A percentile compares a stretch with the other conserved stretches of the same genome.
Evolutionary conservation across 108 stramenopile species (phyloP).

Genomic region (Stephanodiscus minutulus): DNA sequence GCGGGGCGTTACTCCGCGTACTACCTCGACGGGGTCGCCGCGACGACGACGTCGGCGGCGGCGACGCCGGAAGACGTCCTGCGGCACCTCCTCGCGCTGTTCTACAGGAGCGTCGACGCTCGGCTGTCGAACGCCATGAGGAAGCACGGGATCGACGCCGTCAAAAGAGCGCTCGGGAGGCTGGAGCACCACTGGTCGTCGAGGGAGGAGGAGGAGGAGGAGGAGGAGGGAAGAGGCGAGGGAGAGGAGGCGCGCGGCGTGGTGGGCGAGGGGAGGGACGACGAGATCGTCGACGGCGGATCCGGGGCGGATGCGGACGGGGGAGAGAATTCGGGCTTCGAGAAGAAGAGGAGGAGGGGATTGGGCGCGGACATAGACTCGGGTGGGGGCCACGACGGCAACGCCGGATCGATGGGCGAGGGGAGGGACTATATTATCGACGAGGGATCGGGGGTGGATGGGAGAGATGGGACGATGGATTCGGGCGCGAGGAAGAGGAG

Average conservation of each 20-base stretch:
- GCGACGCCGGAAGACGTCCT: background rate
- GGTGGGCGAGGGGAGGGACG: too few relatives aligned
- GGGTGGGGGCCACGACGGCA: too few relatives aligned
- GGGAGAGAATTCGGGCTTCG: too few relatives aligned
- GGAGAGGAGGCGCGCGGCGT: too few relatives aligned
- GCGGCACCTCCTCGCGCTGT: conserved; percentile 10
- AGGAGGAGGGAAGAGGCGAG: background rate
- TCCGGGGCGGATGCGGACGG: too few relatives aligned
- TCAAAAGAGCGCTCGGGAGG: background rate
- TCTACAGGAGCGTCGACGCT: conserved; percentile 14
- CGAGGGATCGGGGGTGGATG: too few relatives aligned
- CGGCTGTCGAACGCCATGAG: conserved; percentile 5
- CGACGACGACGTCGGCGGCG: background rate
- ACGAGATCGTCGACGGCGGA: too few relatives aligned
- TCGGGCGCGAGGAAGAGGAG: too few relatives aligned
- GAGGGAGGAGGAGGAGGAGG: conserved; percentile 1
- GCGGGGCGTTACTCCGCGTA: background rate
- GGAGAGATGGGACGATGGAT: too few relatives aligned
- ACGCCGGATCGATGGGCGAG: background rate
- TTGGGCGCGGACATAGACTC: too few relatives aligned
- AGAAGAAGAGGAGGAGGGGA: too few relatives aligned
- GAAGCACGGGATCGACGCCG: conserved; percentile 12
- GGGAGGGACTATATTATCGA: too few relatives aligned
- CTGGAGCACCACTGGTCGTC: conserved; percentile 3
- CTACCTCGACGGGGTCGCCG: background rate